Percentiles rank a stretch among this genome's conserved stretches.
phyloP scores from a whole-genome alignment of 148 eudicot genomes.

The Heliosperma pusillum region DNA sequence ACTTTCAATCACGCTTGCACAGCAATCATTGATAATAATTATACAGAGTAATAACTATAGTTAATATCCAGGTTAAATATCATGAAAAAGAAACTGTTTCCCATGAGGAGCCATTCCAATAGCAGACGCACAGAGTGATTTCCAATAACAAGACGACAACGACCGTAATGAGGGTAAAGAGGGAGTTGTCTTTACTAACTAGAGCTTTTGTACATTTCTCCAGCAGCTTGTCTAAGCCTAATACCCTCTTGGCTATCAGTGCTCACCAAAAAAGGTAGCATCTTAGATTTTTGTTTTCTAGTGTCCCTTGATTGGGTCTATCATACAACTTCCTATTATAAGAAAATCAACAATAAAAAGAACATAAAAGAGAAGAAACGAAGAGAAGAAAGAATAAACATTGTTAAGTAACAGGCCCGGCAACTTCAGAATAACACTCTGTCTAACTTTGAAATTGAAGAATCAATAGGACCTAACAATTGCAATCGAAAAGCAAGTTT shows the following conservation, averaged over 20 bases:
- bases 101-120: neutral
- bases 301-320: slow-evolving; percentile 4
- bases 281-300: neutral
- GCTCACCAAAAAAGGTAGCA: neutral
- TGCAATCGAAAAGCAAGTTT: slow-evolving; percentile 15
- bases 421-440: neutral
- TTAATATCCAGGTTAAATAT: neutral
- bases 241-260: neutral
- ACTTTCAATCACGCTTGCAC: neutral
- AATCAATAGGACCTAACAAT: neutral
- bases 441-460: neutral
- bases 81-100: neutral
- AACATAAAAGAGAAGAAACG: neutral
- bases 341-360: neutral
- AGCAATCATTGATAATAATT: neutral
- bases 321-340: neutral
- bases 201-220: neutral
- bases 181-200: neutral
- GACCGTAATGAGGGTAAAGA: neutral
- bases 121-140: neutral
- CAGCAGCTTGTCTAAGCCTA: neutral
- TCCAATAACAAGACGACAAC: neutral
- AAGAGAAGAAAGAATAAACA: neutral
- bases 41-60: neutral
- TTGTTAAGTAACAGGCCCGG: neutral